Conservation (phyloP, 1,139 yeast species). For the Suhomyces ambrosiae region DNA sequence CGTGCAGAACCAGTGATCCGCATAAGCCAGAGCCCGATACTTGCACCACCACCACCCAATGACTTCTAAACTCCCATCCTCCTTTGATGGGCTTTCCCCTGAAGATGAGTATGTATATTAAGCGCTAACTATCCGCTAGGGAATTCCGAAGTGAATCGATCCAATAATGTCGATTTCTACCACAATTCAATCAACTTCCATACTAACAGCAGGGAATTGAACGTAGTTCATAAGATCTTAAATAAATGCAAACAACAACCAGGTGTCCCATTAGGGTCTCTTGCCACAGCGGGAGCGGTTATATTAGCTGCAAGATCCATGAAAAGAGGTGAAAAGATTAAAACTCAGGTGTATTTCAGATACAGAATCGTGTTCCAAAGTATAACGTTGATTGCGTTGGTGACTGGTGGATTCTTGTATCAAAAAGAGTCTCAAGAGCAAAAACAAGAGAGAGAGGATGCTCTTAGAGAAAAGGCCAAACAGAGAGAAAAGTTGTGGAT, state of each 20-base stretch:
- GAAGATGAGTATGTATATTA: slow-evolving; percentile 26
- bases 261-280: slow-evolving; percentile 76
- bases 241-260: slow-evolving; percentile 68
- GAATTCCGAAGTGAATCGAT: no score
- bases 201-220: slow-evolving; percentile 21
- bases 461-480: slow-evolving; percentile 73
- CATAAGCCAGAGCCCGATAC: no score
- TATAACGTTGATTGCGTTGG: slow-evolving; percentile 76
- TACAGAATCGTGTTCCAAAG: slow-evolving; percentile 90
- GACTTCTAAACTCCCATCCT: slow-evolving; percentile 21
- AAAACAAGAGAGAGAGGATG: slow-evolving; percentile 59
- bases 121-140: no score
- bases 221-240: slow-evolving; percentile 22
- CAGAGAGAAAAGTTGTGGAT: slow-evolving; percentile 86
- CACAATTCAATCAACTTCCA: slow-evolving; percentile 3
- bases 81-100: slow-evolving; percentile 20
- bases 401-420: slow-evolving; percentile 72
- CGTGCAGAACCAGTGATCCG: neutral
- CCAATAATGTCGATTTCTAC: no score
- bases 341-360: slow-evolving; percentile 84
- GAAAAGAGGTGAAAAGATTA: slow-evolving; percentile 67
- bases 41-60: no score
- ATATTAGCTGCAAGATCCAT: slow-evolving; percentile 76
- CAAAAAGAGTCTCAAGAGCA: slow-evolving; percentile 46
- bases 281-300: slow-evolving; percentile 81